These are phyloP conservation scores for Gyrodon lividus DNA, from an alignment of 768 basidiomycete genomes.

Conservation along the genomic window DNA sequence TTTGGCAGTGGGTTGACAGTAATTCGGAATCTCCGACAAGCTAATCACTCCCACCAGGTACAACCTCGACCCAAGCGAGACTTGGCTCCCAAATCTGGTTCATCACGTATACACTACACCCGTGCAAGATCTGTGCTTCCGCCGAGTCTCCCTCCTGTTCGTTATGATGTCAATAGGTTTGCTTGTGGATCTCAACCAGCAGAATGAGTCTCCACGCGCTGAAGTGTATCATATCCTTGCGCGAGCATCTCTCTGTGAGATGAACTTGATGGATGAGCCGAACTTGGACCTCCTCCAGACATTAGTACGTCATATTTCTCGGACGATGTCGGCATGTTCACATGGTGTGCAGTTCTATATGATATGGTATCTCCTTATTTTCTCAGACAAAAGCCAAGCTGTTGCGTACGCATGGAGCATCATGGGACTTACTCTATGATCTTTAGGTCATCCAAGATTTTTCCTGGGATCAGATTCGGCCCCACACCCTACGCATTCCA, in stretches of 20 bases:
- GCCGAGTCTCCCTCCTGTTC: constrained; percentile 63
- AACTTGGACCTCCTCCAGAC: constrained; percentile 72
- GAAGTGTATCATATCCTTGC: constrained; percentile 69
- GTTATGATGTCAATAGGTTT: constrained; percentile 75
- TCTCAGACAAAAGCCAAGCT: constrained; percentile 71
- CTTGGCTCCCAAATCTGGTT: constrained; percentile 65
- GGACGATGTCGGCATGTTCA: constrained; percentile 30
- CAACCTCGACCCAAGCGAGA: constrained; percentile 68
- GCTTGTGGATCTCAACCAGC: constrained; percentile 59
- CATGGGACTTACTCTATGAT: constrained; percentile 51
- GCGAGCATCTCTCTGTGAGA: constrained; percentile 66
- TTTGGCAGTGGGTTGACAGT: constrained; percentile 62
- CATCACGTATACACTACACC: constrained; percentile 66
- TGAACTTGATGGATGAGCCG: constrained; percentile 72
- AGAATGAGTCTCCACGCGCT: constrained; percentile 54
- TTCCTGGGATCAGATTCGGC: constrained; percentile 98
- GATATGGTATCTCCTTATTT: constrained; percentile 73
- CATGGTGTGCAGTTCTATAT: constrained; percentile 57
- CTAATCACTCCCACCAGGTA: constrained; percentile 40
- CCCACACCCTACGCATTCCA: constrained; percentile 74
- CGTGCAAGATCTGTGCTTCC: constrained; percentile 59
- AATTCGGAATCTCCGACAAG: neutral
- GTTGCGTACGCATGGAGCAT: constrained; percentile 75
- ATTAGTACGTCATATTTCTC: constrained; percentile 41
- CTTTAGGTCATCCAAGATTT: constrained; percentile 83